A percentile compares a stretch with the other conserved stretches of the same genome.
phyloP scores from a whole-genome alignment of 208 protist genomes.

The Phytomonas francai region DNA sequence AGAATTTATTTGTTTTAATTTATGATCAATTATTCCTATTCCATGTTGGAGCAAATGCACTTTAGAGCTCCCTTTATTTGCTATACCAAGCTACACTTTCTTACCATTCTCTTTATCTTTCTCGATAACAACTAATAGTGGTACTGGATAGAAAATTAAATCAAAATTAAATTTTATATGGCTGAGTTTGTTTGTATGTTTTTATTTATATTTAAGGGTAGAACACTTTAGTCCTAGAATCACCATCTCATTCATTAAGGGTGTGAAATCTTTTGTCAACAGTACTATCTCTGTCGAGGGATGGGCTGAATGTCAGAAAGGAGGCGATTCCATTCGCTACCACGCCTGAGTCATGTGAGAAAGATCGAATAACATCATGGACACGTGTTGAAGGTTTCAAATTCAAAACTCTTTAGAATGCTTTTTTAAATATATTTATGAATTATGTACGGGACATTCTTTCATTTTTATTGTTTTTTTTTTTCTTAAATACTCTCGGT shows the following conservation, averaged over 20 bases:
- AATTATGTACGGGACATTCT: slow-evolving; percentile 6
- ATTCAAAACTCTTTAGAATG: slow-evolving; percentile 10
- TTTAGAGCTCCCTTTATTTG: not conserved
- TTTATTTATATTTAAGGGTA: not conserved
- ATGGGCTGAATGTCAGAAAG: not conserved
- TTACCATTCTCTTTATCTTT: not conserved
- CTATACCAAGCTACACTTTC: not conserved
- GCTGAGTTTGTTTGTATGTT: not conserved
- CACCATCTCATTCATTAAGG: slow-evolving; percentile 78
- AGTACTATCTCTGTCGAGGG: not conserved
- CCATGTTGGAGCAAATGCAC: not conserved
- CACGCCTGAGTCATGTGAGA: slow-evolving; percentile 83
- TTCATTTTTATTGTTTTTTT: slow-evolving; percentile 13
- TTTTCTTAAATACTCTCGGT: slow-evolving; percentile 4
- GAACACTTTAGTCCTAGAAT: not conserved
- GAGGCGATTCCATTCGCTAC: not conserved
- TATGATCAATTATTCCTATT: not conserved
- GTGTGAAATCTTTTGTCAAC: slow-evolving; percentile 19
- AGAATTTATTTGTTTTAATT: not conserved
- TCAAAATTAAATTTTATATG: not conserved
- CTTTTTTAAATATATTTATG: not conserved
- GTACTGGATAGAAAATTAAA: not conserved
- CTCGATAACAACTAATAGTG: not conserved
- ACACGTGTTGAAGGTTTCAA: not conserved
- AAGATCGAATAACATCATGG: slow-evolving; percentile 21